A percentile compares a stretch with the other conserved stretches of the same genome.
Evolutionary conservation across 176 grass and related monocot genomes (phyloP).

Genomic region (Tillandsia leiboldiana): DNA sequence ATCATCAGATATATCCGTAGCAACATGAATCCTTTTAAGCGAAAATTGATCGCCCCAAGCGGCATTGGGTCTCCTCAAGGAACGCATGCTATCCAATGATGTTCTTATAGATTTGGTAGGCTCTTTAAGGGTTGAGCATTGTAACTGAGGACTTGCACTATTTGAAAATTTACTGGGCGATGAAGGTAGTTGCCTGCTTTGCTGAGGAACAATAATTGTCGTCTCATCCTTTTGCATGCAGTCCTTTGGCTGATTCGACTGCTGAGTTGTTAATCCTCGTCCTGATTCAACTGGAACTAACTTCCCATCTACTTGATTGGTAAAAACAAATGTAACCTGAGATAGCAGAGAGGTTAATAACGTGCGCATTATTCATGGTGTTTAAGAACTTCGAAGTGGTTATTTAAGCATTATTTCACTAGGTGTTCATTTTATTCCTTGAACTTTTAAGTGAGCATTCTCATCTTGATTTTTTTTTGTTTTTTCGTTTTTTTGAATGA

Average conservation of each 20-base stretch:
- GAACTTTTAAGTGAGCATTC: no score
- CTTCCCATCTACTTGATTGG: conserved; percentile 95
- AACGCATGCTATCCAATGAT: conserved; percentile 32
- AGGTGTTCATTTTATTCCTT: no score
- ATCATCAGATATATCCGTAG: conserved; percentile 69
- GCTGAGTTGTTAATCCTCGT: conserved; percentile 29
- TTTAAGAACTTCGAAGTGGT: neutral
- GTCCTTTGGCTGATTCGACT: conserved; percentile 18
- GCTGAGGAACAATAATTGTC: conserved; percentile 19
- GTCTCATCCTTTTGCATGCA: conserved; percentile 14
- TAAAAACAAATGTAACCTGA: conserved; percentile 96
- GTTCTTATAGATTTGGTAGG: conserved; percentile 29
- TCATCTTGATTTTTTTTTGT: no score
- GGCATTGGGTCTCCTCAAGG: conserved; percentile 29
- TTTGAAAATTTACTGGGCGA: conserved; percentile 28
- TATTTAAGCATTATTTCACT: no score
- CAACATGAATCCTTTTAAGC: conserved; percentile 48
- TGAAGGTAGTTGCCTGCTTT: conserved; percentile 33
- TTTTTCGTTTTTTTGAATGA: no score
- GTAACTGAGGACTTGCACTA: conserved; percentile 42
- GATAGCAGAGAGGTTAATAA: conserved; percentile 20
- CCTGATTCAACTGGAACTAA: conserved; percentile 82
- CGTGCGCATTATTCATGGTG: neutral
- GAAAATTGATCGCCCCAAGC: conserved; percentile 43
- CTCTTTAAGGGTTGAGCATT: conserved; percentile 32